These are phyloP conservation scores for Aspergillus sp. DNA, from an alignment of 2,329 filamentous ascomycete genomes.

Conservation along the genomic window DNA sequence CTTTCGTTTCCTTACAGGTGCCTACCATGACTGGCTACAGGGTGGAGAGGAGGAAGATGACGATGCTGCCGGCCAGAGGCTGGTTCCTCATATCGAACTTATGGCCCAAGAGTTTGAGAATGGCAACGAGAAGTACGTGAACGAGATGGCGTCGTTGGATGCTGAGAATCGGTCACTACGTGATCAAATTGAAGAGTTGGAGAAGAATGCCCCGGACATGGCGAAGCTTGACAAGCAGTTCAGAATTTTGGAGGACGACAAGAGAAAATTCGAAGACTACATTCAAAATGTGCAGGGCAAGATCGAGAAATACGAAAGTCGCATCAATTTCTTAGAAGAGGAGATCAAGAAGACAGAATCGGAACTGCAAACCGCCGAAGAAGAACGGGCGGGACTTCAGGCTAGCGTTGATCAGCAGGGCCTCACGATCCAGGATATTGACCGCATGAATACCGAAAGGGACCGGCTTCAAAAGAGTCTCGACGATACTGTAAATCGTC, in stretches of 20 bases:
- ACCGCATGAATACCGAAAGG: conserved; percentile 95
- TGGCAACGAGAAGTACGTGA: conserved; percentile 78
- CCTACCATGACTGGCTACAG: conserved; percentile 90
- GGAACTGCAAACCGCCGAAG: conserved; percentile 77
- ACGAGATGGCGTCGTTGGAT: conserved; percentile 82
- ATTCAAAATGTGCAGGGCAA: conserved; percentile 80
- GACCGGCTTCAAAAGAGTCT: conserved; percentile 90
- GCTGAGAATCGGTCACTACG: conserved; percentile 77
- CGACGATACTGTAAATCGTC: conserved; percentile 69
- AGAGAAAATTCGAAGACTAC: conserved; percentile 92
- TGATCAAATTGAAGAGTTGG: conserved; percentile 84
- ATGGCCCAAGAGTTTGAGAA: conserved; percentile 88
- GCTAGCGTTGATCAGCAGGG: conserved; percentile 87
- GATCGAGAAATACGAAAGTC: conserved; percentile 82
- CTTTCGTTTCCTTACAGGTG: conserved; percentile 84
- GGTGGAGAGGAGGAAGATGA: conserved; percentile 88
- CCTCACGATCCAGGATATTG: conserved; percentile 96
- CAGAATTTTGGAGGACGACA: conserved; percentile 92
- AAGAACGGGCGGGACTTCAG: conserved; percentile 77
- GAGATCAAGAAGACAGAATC: conserved; percentile 76
- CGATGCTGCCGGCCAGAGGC: conserved; percentile 74
- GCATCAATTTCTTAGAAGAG: conserved; percentile 78
- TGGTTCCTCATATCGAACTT: conserved; percentile 78
- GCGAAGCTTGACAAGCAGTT: conserved; percentile 84
- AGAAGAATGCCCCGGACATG: conserved; percentile 81